phyloP scores from a whole-genome alignment of 805 yeast genomes.

The Wickerhamiella sergipiensis region DNA sequence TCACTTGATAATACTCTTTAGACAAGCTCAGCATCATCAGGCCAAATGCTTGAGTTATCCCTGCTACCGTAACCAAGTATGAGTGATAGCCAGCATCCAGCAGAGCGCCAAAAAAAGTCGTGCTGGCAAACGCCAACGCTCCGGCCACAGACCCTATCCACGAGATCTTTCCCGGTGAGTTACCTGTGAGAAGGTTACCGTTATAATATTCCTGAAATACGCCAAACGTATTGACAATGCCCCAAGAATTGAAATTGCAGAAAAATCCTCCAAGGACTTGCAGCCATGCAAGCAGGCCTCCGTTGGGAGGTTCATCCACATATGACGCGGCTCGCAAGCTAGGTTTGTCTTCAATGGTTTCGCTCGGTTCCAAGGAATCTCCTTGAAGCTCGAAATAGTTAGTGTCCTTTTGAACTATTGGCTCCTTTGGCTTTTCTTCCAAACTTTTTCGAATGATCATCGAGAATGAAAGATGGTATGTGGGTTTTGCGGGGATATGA shows the following conservation, averaged over 20 bases:
- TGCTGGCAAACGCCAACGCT: slow-evolving; percentile 9
- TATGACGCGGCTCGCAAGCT: neutral
- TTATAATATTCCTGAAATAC: slow-evolving; percentile 18
- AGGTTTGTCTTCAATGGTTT: neutral
- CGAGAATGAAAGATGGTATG: neutral
- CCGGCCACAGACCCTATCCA: slow-evolving; percentile 17
- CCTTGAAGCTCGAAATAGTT: too few species aligned
- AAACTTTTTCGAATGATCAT: neutral
- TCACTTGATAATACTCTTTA: slow-evolving; percentile 34
- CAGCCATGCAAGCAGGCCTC: slow-evolving; percentile 18
- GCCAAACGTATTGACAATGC: slow-evolving; percentile 17
- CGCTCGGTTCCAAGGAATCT: too few species aligned
- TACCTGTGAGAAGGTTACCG: slow-evolving; percentile 1
- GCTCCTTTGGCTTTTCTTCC: neutral
- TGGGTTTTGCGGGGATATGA: neutral
- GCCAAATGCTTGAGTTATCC: slow-evolving; percentile 17
- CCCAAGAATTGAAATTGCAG: slow-evolving; percentile 17
- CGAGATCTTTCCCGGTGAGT: slow-evolving; percentile 13
- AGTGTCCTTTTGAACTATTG: neutral
- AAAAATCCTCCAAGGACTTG: slow-evolving; percentile 18
- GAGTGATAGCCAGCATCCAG: slow-evolving; percentile 21
- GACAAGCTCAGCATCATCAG: slow-evolving; percentile 26
- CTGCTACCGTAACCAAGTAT: slow-evolving; percentile 16
- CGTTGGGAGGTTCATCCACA: slow-evolving; percentile 15
- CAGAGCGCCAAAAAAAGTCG: slow-evolving; percentile 21